A percentile compares a stretch with the other conserved stretches of the same genome.
phyloP scores from a whole-genome alignment of 257 asterid genomes.

The Rhazya stricta region DNA sequence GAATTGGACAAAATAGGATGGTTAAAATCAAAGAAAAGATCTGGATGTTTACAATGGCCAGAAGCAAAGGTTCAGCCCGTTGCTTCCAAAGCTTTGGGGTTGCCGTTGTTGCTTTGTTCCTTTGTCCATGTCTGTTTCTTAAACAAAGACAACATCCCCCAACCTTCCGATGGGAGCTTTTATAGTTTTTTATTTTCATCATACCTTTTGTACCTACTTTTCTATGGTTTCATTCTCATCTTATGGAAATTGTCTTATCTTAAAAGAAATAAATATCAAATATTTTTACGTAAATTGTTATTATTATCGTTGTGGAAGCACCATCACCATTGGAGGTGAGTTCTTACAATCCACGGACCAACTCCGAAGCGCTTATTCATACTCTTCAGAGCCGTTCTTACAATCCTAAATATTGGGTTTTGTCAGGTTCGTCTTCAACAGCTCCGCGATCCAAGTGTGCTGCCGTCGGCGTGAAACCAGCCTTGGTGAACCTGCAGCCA shows the following conservation, averaged over 20 bases:
- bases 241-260: background rate
- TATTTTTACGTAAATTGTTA: background rate
- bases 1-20: slow-evolving; percentile 8
- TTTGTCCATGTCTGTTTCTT: slow-evolving; percentile 36
- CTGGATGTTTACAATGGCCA: slow-evolving; percentile 25
- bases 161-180: background rate
- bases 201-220: background rate
- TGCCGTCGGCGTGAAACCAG: background rate
- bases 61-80: background rate
- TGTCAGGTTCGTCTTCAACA: background rate
- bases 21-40: slow-evolving; percentile 20
- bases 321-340: background rate
- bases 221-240: background rate
- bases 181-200: too few species aligned
- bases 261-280: background rate
- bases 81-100: slow-evolving; percentile 29
- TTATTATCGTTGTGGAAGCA: too few species aligned
- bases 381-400: too few species aligned
- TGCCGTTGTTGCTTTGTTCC: slow-evolving; percentile 39
- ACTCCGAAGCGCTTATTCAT: too few species aligned
- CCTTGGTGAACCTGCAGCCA: background rate
- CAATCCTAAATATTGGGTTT: too few species aligned
- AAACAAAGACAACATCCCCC: slow-evolving; percentile 8
- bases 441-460: background rate
- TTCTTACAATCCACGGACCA: background rate